Evolutionary conservation across 2,329 filamentous ascomycete species (phyloP).

Genomic region (Podosphaera xanthii): DNA sequence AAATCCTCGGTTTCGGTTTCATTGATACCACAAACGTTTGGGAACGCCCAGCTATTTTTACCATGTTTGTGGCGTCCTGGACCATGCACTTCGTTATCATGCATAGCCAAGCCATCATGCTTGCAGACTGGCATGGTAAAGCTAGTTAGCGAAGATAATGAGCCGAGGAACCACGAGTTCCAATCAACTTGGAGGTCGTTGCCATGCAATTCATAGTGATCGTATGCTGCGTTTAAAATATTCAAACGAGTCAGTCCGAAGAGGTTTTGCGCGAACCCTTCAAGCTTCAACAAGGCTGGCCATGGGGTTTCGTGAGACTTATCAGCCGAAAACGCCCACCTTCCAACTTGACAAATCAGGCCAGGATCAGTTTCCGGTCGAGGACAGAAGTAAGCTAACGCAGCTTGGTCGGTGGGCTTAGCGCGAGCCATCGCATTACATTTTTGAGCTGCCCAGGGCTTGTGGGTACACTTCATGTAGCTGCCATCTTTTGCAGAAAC

Average conservation of each 20-base stretch:
- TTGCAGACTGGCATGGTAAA: not conserved
- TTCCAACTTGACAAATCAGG: not conserved
- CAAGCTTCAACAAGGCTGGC: not conserved
- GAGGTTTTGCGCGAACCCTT: not conserved
- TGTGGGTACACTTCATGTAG: constrained; percentile 3
- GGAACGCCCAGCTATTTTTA: not conserved
- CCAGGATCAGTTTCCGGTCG: not conserved
- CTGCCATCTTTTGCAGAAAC: constrained; percentile 1
- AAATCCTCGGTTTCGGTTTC: not conserved
- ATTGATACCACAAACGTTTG: not conserved
- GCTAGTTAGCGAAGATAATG: not conserved
- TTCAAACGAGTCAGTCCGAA: not conserved
- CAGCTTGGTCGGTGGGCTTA: not conserved
- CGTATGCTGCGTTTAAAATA: not conserved
- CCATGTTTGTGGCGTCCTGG: not conserved
- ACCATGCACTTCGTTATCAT: not conserved
- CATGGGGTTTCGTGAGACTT: not conserved
- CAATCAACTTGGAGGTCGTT: not conserved
- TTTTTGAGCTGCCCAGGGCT: not conserved
- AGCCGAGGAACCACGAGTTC: not conserved
- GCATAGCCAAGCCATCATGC: not conserved
- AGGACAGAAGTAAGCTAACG: not conserved
- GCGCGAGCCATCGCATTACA: not conserved
- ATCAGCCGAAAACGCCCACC: not conserved
- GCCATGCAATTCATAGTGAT: not conserved